phyloP scores from a whole-genome alignment of 2,329 filamentous ascomycete genomes.

The Hypocreales sp. region DNA sequence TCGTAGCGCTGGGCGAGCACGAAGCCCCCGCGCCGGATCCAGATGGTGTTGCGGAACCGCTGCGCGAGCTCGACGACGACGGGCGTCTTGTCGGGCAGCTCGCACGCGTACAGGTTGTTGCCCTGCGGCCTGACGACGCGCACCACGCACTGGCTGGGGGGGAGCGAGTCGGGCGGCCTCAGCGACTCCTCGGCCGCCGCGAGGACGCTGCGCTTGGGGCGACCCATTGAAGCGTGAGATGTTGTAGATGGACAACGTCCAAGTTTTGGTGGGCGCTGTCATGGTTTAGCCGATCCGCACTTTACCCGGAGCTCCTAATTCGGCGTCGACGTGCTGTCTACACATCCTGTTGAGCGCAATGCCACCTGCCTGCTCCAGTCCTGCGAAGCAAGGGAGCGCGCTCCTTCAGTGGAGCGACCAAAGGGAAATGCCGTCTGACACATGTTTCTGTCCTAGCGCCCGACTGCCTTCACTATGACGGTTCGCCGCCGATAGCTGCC shows the following conservation, averaged over 20 bases:
- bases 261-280: too few relatives aligned
- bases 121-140: constrained; percentile 70
- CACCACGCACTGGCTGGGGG: constrained; percentile 51
- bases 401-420: too few relatives aligned
- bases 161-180: constrained; percentile 42
- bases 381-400: too few relatives aligned
- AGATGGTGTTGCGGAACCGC: constrained; percentile 81
- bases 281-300: too few relatives aligned
- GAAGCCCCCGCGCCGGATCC: constrained; percentile 80
- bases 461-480: too few relatives aligned
- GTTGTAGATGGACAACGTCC: constrained; percentile 1
- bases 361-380: too few relatives aligned
- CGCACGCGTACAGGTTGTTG: constrained; percentile 76
- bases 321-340: too few relatives aligned
- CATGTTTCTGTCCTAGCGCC: too few relatives aligned
- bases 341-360: too few relatives aligned
- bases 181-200: constrained; percentile 61
- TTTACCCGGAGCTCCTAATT: too few relatives aligned
- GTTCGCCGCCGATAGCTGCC: too few relatives aligned
- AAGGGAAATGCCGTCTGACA: too few relatives aligned
- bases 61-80: constrained; percentile 70
- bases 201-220: constrained; percentile 54
- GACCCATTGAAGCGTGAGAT: constrained; percentile 13
- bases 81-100: constrained; percentile 48
- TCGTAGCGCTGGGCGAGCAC: constrained; percentile 62